Base-by-base conservation (phyloP, 148 eudicot species). In the Cornus suecica region DNA sequence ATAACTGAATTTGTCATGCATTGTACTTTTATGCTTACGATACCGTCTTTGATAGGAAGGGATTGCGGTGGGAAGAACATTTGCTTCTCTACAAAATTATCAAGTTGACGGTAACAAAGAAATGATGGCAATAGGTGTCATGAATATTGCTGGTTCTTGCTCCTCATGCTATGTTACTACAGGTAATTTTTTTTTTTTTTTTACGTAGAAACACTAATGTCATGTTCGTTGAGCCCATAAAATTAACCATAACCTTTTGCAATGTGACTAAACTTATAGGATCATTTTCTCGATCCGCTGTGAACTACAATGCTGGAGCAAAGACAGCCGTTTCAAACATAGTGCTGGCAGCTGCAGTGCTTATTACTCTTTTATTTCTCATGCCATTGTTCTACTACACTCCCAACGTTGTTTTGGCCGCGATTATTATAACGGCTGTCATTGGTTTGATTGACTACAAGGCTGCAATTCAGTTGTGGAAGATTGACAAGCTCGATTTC, bases 21-120 rank as follows among this genome's bases (percentile, higher is more conserved):
- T 48, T 48, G 54, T 18, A 11, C 54, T 48, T 3, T 11, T 13
- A 48, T 7, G 15, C 20, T 48, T 0, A 13, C 20, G 54, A 58
- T 27, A 24, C 7, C 72, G 28, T 56, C 10, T 60, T 69, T 26
- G 10, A 16, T 73, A 92, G 97, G 97, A 92, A 86, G 97, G 97
- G 77, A 90, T 92, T 71, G 95, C 97, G 27, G 98, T 89, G 24
- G 98, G 98, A 80, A 90, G 98, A 51, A 94, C 97, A 69, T 94
- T 94, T 86, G 97, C 98, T 62, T 60, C 92, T 20, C 77, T 94
- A 52, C 80, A 86, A 61, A 90, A 94, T 76, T 94, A 94, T 74
- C 91, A 92, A 86, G 89, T 92, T 27, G 98, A 92, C 54, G 98
- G 98, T 27, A 94, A 94, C 87, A 91, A 94, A 78, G 98, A 94